A percentile compares a stretch with the other conserved stretches of the same genome.
phyloP scores from a whole-genome alignment of 2,329 filamentous ascomycete genomes.

The Tolypocladium guangdongense region DNA sequence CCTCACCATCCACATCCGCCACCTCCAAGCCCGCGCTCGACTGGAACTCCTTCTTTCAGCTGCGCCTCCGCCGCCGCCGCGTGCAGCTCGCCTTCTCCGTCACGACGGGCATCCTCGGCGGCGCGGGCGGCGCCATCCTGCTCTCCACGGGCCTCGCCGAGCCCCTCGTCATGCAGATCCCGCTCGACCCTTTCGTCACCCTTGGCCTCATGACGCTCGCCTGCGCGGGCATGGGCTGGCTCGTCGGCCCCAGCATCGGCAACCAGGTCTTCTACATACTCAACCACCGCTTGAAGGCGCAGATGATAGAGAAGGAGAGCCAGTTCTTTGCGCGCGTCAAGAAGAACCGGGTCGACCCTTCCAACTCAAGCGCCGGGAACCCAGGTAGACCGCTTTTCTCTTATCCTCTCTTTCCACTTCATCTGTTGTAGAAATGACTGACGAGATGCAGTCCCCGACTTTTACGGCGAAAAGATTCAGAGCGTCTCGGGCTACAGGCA shows the following conservation, averaged over 20 bases:
- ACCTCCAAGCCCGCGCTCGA: constrained; percentile 34
- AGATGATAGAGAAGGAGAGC: constrained; percentile 82
- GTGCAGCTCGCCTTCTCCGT: constrained; percentile 74
- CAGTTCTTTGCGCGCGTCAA: constrained; percentile 89
- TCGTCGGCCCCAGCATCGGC: constrained; percentile 74
- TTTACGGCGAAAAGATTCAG: constrained; percentile 97
- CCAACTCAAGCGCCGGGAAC: constrained; percentile 78
- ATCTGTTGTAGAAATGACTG: constrained; percentile 3
- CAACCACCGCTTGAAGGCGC: constrained; percentile 57
- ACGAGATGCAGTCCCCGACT: constrained; percentile 63
- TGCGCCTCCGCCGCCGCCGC: constrained; percentile 74
- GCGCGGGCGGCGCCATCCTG: constrained; percentile 51
- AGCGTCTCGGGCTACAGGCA: constrained; percentile 84
- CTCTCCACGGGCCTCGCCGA: constrained; percentile 66
- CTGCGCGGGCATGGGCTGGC: constrained; percentile 75
- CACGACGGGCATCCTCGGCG: constrained; percentile 49
- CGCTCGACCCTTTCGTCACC: constrained; percentile 79
- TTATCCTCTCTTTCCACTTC: neutral
- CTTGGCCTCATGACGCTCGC: constrained; percentile 70
- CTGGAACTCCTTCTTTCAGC: constrained; percentile 89
- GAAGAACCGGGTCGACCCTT: constrained; percentile 84
- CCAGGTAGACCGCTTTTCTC: constrained; percentile 41
- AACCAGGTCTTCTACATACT: constrained; percentile 67
- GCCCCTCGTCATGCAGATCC: constrained; percentile 56
- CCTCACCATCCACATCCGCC: neutral